Base-by-base conservation (phyloP, 2,329 filamentous ascomycete species). In the Fusarium praegraminearum region DNA sequence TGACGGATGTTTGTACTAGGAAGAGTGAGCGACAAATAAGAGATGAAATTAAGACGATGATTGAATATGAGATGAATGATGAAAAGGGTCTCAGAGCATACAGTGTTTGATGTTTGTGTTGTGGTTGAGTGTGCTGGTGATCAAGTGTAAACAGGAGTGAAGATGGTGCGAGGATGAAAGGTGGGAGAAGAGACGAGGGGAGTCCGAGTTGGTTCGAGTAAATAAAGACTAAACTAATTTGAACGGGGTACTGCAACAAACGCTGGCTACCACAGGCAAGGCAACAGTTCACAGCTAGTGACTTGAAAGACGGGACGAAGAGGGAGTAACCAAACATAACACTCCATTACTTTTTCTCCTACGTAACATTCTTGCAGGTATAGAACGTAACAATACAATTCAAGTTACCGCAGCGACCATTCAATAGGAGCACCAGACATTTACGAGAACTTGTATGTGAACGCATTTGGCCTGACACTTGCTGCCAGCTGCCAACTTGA, bases 1-100 rank as follows among this genome's bases (percentile, higher is more conserved):
- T 82, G 75, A 40, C 56, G 57, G 67, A 62, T 77, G 53, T 53
- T 73, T 50, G n/a, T 20, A 30, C 61, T 73, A 30, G 41, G 24
- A 11, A 52, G 41, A 44, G 41, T 68, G 9, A 56, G 59, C 30
- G 13, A 30, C 15, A 40, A 32, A 51, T 7, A n/a, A 12, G 26
- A 57, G 18, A 51, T n/a, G 1, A n/a, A 18, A 22, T 32, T 24
- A 13, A 35, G 22, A 20, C 20, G 4, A 8, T 11, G 15, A 41
- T 32, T 44, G 4, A 5, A 24, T 0, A 4, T 22, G 1, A 22
- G 41, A 41, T 11, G 36, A 33, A 7, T 26, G 11, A 13, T 22
- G 4, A 26, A 5, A 33, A 2, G 3, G 15, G 13, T 28, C 13
- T 13, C 8, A 26, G 22, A 26, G 24, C 45, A 38, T 51, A 69